Evolutionary conservation across 164 flowering plant genomes (phyloP).

Genomic region (Protea cynaroides): DNA sequence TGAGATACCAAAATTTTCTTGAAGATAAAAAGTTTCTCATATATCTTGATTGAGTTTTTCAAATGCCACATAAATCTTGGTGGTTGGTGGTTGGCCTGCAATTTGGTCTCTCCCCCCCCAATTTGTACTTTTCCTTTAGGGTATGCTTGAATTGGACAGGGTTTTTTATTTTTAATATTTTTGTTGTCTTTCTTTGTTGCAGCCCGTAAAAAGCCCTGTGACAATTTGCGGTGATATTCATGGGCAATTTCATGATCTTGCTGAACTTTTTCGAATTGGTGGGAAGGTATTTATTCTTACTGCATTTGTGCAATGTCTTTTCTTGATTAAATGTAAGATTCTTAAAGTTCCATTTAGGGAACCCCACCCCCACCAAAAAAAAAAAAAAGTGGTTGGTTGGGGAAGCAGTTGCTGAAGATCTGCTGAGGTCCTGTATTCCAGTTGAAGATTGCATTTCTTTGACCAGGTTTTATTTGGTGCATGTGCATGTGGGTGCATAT

Average conservation of each 20-base stretch:
- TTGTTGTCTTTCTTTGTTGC: conserved; percentile 19
- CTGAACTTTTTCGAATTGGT: conserved; percentile 92
- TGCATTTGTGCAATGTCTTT: conserved; percentile 2
- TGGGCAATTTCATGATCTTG: conserved; percentile 96
- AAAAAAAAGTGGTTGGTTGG: too few species aligned
- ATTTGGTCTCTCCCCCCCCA: too few species aligned
- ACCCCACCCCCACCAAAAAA: too few species aligned
- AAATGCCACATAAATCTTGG: too few species aligned
- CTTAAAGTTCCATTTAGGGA: background rate
- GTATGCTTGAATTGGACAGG: background rate
- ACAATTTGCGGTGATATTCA: conserved; percentile 96
- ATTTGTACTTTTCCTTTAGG: too few species aligned
- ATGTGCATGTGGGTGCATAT: too few species aligned
- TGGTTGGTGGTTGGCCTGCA: too few species aligned
- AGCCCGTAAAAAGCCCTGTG: conserved; percentile 98
- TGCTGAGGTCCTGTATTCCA: conserved; percentile 7
- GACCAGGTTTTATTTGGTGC: too few species aligned
- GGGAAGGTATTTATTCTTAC: conserved; percentile 62
- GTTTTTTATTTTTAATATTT: background rate
- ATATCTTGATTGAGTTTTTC: too few species aligned
- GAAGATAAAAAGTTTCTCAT: too few species aligned
- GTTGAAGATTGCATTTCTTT: conserved; percentile 1
- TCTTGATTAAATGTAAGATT: too few species aligned
- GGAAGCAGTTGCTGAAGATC: background rate
- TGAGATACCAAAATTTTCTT: too few species aligned